Percentiles rank a stretch among this genome's conserved stretches.
Conservation (phyloP, 2,329 filamentous ascomycete species). For the Monosporascus sp. region DNA sequence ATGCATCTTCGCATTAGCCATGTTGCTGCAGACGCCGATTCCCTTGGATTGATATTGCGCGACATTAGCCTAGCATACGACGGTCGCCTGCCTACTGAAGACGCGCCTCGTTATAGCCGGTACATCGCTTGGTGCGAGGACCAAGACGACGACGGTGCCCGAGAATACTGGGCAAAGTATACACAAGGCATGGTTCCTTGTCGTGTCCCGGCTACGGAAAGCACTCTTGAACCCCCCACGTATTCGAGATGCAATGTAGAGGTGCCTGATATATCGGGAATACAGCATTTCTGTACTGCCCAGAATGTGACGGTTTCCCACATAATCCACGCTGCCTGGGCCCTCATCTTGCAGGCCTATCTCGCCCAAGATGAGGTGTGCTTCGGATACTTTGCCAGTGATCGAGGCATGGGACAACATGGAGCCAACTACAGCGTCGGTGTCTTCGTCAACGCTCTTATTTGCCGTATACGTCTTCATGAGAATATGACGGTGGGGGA, state of each 20-base stretch:
- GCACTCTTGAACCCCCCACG: neutral
- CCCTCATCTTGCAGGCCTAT: neutral
- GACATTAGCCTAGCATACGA: neutral
- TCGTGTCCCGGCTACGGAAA: neutral
- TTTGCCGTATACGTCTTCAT: neutral
- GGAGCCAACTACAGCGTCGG: neutral
- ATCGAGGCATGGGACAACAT: neutral
- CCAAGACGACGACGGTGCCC: neutral
- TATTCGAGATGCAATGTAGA: neutral
- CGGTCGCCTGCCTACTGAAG: neutral
- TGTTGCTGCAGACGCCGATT: neutral
- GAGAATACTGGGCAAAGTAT: neutral
- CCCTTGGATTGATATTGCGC: neutral
- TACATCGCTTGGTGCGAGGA: neutral
- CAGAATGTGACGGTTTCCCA: neutral
- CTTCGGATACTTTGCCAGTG: neutral
- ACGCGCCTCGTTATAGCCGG: neutral
- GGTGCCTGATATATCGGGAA: neutral
- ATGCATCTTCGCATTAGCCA: neutral
- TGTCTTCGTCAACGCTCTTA: neutral
- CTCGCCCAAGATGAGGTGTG: neutral
- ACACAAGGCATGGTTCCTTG: neutral
- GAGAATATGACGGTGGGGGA: neutral
- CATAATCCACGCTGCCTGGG: neutral
- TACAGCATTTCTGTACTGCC: neutral